Conservation (phyloP, 192 early-diverging fungal species). For the Coemansia sp. region DNA sequence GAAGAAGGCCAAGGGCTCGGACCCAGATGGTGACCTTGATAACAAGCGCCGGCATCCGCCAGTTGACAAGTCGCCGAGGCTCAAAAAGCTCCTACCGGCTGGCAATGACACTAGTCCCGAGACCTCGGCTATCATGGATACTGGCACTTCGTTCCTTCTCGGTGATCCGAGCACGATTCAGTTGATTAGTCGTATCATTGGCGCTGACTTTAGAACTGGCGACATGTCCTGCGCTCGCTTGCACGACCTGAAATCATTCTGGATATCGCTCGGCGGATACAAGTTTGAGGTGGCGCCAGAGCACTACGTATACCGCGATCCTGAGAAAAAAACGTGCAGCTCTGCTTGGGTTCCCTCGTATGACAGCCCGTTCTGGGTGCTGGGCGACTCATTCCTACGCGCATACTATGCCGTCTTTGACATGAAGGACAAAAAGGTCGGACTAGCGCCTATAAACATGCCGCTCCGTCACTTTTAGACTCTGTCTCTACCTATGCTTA, state of each 20-base stretch:
- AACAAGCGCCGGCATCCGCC: constrained; percentile 32
- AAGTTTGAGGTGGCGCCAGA: constrained; percentile 54
- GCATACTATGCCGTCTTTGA: constrained; percentile 60
- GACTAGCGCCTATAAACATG: constrained; percentile 56
- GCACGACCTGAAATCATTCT: constrained; percentile 46
- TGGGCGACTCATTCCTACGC: constrained; percentile 55
- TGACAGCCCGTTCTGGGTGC: constrained; percentile 57
- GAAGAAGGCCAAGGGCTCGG: constrained; percentile 34
- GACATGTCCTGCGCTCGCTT: constrained; percentile 51
- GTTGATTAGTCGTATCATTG: constrained; percentile 57
- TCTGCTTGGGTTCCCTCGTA: constrained; percentile 57
- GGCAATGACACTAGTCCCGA: constrained; percentile 25
- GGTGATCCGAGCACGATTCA: constrained; percentile 51
- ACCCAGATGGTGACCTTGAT: constrained; percentile 33
- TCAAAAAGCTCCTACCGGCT: constrained; percentile 47
- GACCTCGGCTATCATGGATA: constrained; percentile 55
- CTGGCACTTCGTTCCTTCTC: constrained; percentile 53
- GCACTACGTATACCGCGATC: constrained; percentile 50
- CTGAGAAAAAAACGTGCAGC: constrained; percentile 48
- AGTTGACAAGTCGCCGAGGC: constrained; percentile 38
- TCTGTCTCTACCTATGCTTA: neutral
- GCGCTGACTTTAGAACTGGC: constrained; percentile 52
- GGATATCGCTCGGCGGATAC: constrained; percentile 51
- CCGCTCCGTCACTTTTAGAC: constrained; percentile 44
- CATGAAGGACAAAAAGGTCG: constrained; percentile 51